Base-by-base conservation (phyloP, 176 grass and related monocot species). In the Rhynchospora breviuscula region DNA sequence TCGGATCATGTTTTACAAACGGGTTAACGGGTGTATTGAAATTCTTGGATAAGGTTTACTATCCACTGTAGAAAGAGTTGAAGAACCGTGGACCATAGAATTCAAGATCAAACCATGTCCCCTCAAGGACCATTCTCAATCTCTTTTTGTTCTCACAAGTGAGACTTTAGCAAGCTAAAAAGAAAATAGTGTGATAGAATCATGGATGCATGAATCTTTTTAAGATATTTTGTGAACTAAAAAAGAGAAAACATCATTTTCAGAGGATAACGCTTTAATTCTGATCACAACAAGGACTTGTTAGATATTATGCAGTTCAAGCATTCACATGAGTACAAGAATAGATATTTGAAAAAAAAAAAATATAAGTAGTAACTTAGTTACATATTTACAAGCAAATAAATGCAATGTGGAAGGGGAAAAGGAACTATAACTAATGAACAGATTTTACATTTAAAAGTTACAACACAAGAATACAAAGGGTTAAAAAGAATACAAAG, bases 21-120 rank as follows among this genome's bases (percentile, higher is more conserved):
- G 70, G 46, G 45, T 74, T 52, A 74, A 52, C 18, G 52, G 6
- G 23, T 31, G 14, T 56, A 57, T 56, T 57, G 13, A 31, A 78
- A 8, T 5, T 5, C 14, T 35, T 33, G 80, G 80, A 82, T 82
- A 82, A 67, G 80, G 80, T 68, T 82, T 67, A 21, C 62, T 65
- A 67, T 82, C 80, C 53, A 63, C 23, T 80, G 59, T 66, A 67
- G 61, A 65, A 82, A 82, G 80, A 18, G 43, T 82, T 77, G 49
- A 78, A 78, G 49, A 57, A 56, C 19, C 60, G 52, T 67, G 61
- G 46, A 68, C 79, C 79, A 82, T 82, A 67, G 80, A 82, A 67
- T 68, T 29, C 19, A 3, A 80, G 62, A 67, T 29, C 43, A 67
- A 82, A 82, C 44, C 60, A 26, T 64, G 80, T 82, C 80, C 80